Evolutionary conservation across 805 yeast genomes (phyloP).

Genomic region (Wickerhamiella cacticola): DNA sequence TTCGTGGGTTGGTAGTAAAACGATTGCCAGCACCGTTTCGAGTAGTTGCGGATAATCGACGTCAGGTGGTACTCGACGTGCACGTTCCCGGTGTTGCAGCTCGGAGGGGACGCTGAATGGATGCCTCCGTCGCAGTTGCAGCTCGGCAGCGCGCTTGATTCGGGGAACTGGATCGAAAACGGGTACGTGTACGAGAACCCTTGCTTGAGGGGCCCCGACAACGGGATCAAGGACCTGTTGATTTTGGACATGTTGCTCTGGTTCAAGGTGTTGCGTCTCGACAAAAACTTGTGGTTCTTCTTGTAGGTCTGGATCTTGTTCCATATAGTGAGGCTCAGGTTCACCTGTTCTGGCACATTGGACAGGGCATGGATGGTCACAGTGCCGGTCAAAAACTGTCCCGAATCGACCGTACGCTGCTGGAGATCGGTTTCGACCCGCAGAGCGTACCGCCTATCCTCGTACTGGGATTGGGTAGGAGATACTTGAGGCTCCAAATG

Average conservation of each 20-base stretch:
- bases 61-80: slow-evolving; percentile 11
- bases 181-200: slow-evolving; percentile 10
- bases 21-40: slow-evolving; percentile 13
- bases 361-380: slow-evolving; percentile 2
- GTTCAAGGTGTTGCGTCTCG: not conserved
- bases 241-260: slow-evolving; percentile 5
- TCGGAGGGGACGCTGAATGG: slow-evolving; percentile 9
- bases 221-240: slow-evolving; percentile 3
- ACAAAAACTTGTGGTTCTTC: slow-evolving; percentile 4
- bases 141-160: slow-evolving; percentile 1
- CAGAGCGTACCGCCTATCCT: slow-evolving; percentile 8
- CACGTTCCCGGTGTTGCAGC: slow-evolving; percentile 3
- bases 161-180: slow-evolving; percentile 13
- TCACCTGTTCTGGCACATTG: not conserved
- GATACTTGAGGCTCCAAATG: not conserved
- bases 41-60: slow-evolving; percentile 6
- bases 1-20: slow-evolving; percentile 7
- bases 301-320: slow-evolving; percentile 8
- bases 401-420: slow-evolving; percentile 9
- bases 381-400: slow-evolving; percentile 11
- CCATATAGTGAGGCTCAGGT: slow-evolving; percentile 9
- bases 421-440: slow-evolving; percentile 9
- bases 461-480: not conserved
- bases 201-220: not conserved
- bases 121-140: slow-evolving; percentile 7